Base-by-base conservation (phyloP, 805 yeast species). In the Kuraishia piskuri region DNA sequence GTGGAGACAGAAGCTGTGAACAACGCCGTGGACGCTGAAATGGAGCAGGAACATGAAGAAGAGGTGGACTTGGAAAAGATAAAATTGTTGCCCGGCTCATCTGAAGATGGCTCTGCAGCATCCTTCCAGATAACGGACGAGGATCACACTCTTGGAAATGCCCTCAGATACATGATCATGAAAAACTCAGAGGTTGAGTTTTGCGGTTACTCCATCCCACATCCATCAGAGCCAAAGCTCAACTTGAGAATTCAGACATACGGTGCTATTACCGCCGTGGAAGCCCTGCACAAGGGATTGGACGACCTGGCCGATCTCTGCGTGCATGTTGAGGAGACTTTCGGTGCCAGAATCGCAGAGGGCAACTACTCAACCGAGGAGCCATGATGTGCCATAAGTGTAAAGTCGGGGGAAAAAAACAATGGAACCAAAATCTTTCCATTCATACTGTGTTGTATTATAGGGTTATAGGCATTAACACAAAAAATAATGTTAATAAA, bases 201-300 rank as follows among this genome's bases (percentile, higher is more conserved):
- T 68, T 92, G 98, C 66, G 99, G 99, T 54, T 94, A 94, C 72
- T 90, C 97, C 48, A 94, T 94, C 60, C 99, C 99, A 10, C 99
- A 94, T 70, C 99, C 99, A 20, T 88, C 96, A 37, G 99, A 94
- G 71, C 77, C 89, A 56, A 86, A 87, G 60, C 74, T 94, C 70
- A 90, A 94, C 71, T 68, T 94, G 54, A 83, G 99, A 72, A 90
- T 94, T 58, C 99, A 94, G 73, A 94, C 99, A 0, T 91, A 90
- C 65, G 97, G 86, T 50, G 46, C 49, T 8, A 78, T 82, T 58
- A 85, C 97, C 2, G 98, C 98, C 2, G 83, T 88, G 45, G 96
- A 92, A 67, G 98, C 97, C 1, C 76, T 94, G 47, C 91, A 89
- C 62, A 88, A 90, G 68, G 98, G 98, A 22, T 77, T 94, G 56